Base-by-base conservation (phyloP, 2,329 filamentous ascomycete species). In the Fusarium coffeatum region DNA sequence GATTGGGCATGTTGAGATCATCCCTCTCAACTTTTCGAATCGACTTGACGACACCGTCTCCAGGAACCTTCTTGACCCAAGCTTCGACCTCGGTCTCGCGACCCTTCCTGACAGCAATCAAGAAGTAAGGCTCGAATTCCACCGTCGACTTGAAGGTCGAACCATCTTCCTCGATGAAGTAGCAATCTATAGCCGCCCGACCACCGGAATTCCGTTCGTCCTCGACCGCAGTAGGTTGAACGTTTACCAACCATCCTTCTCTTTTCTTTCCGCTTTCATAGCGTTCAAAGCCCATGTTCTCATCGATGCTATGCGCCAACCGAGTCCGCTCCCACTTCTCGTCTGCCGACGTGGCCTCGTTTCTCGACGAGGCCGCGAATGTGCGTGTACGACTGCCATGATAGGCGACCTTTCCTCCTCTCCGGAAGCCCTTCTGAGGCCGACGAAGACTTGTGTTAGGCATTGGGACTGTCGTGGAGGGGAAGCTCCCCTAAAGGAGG, bases 81-180 rank as follows among this genome's bases (percentile, higher is more conserved):
- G 99, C 96, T 79, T 99, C 97, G 3, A 97, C 96, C 80, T 99
- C 97, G 54, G 89, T 87, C 82, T 99, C 97, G 74, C 90, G 90
- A 10, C 94, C 93, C 76, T 91, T 92, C 80, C 94, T 96, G 55
- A 94, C 93, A 0, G 94, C 95, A 55, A 99, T 89, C 64, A 99
- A 82, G 74, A 99, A 97, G 83, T 99, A 99, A 1, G 96, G 96
- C 74, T 98, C 94, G 79, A 97, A 98, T 82, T 97, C 93, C 70
- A 99, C 83, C 1, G 94, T 98, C 13, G 96, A 94, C 80, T 99
- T 99, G 86, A 99, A 99, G 8, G 92, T 95, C 50, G 90, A 89
- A 16, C 93, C 88, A 75, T 97, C 92, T 62, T 95, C 93, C 75
- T 94, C 93, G 64, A 99, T 91, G 81, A 99, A 99, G 84, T 98